Evolutionary conservation across 2,329 filamentous ascomycete species (phyloP).

Genomic region (Neoscytalidium dimidiatum): DNA sequence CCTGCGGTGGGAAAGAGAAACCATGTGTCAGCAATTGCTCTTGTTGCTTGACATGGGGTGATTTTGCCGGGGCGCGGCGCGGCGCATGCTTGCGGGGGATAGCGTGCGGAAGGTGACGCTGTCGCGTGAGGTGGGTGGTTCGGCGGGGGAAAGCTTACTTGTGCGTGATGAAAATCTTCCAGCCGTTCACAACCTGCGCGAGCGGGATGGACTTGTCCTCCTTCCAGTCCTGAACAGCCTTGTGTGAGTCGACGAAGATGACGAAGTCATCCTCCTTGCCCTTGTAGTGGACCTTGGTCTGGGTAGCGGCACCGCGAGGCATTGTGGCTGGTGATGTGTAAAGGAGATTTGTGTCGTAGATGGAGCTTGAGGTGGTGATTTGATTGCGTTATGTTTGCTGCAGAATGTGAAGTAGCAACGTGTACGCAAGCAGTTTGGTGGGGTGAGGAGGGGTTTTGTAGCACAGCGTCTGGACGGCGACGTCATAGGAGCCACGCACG

Average conservation of each 20-base stretch:
- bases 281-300: slow-evolving; percentile 85
- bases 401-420: slow-evolving; percentile 4
- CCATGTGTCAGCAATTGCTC: background rate
- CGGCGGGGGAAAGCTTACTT: slow-evolving; percentile 61
- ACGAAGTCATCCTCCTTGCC: slow-evolving; percentile 70
- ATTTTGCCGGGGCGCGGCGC: too few species aligned
- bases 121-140: background rate
- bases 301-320: slow-evolving; percentile 54
- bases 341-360: background rate
- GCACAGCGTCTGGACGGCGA: slow-evolving; percentile 3
- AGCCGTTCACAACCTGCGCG: slow-evolving; percentile 81
- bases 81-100: too few species aligned
- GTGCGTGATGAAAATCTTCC: slow-evolving; percentile 88
- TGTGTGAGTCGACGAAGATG: slow-evolving; percentile 62
- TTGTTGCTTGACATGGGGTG: background rate
- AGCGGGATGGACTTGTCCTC: slow-evolving; percentile 76
- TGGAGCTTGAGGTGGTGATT: background rate
- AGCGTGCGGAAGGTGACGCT: background rate
- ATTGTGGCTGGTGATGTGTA: slow-evolving; percentile 26
- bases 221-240: slow-evolving; percentile 79
- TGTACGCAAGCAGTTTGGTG: slow-evolving; percentile 11
- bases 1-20: slow-evolving; percentile 49
- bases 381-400: slow-evolving; percentile 12
- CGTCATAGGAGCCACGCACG: slow-evolving; percentile 18
- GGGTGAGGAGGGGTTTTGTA: slow-evolving; percentile 20